Conservation (phyloP, 2,329 filamentous ascomycete genomes). For the Parafenestella ontariensis region DNA sequence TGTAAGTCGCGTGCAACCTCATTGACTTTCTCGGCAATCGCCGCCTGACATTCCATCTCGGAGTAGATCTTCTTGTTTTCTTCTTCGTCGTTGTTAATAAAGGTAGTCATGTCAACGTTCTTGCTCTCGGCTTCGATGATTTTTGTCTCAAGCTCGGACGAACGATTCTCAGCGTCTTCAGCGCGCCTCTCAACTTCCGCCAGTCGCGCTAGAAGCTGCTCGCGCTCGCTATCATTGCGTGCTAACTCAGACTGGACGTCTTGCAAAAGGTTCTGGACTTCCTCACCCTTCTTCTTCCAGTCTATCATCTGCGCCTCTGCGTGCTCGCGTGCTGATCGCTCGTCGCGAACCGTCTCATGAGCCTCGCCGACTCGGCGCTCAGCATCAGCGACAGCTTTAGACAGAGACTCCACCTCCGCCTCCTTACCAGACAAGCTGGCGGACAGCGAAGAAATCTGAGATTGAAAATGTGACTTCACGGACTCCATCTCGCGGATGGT, state of each 20-base stretch:
- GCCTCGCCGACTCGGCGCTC: slow-evolving; percentile 90
- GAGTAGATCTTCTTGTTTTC: slow-evolving; percentile 47
- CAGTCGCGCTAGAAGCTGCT: slow-evolving; percentile 76
- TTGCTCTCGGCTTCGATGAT: slow-evolving; percentile 65
- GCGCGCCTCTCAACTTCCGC: slow-evolving; percentile 76
- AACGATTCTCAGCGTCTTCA: slow-evolving; percentile 77
- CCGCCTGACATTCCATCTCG: slow-evolving; percentile 59
- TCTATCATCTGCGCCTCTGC: slow-evolving; percentile 76
- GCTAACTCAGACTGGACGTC: slow-evolving; percentile 84
- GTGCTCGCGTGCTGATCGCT: slow-evolving; percentile 72
- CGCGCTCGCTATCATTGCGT: slow-evolving; percentile 77
- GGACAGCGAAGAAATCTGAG: slow-evolving; percentile 92
- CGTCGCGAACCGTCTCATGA: slow-evolving; percentile 82
- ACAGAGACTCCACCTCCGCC: slow-evolving; percentile 86
- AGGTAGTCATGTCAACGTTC: slow-evolving; percentile 74
- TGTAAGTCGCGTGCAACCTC: slow-evolving; percentile 79
- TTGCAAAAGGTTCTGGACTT: slow-evolving; percentile 82
- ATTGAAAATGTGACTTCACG: slow-evolving; percentile 87
- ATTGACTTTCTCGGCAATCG: slow-evolving; percentile 91
- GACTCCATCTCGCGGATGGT: slow-evolving; percentile 92
- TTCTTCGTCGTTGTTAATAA: slow-evolving; percentile 47
- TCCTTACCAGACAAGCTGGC: slow-evolving; percentile 92
- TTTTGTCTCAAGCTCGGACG: slow-evolving; percentile 69
- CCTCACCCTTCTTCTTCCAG: slow-evolving; percentile 84
- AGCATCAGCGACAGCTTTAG: slow-evolving; percentile 85